phyloP scores from a whole-genome alignment of 2,329 filamentous ascomycete species.

The Cercospora berteroae region DNA sequence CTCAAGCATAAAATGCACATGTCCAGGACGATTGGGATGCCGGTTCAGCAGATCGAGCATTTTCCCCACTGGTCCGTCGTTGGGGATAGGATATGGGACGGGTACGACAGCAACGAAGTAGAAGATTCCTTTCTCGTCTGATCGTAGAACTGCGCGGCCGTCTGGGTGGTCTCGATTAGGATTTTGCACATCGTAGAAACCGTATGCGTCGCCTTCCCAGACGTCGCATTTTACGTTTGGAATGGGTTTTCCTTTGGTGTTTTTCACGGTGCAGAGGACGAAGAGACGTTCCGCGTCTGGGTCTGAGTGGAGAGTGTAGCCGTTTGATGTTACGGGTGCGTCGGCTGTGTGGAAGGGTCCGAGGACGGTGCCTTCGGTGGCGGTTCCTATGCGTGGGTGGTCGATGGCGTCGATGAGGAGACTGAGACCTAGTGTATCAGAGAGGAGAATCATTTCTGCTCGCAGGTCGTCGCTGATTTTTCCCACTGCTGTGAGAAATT shows the following conservation, averaged over 20 bases:
- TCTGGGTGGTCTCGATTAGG: constrained; percentile 61
- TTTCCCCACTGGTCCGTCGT: constrained; percentile 68
- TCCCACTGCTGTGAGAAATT: constrained; percentile 69
- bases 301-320: constrained; percentile 64
- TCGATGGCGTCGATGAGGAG: constrained; percentile 78
- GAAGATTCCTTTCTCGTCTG: constrained; percentile 69
- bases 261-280: constrained; percentile 67
- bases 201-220: constrained; percentile 77
- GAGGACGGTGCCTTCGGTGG: constrained; percentile 75
- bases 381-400: constrained; percentile 68
- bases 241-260: constrained; percentile 62
- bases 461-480: constrained; percentile 50
- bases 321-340: constrained; percentile 57
- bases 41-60: constrained; percentile 50
- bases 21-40: constrained; percentile 73
- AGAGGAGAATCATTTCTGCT: constrained; percentile 70
- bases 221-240: constrained; percentile 69
- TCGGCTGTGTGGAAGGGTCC: constrained; percentile 82
- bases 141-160: constrained; percentile 67
- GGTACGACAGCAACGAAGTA: constrained; percentile 84
- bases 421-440: constrained; percentile 75
- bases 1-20: constrained; percentile 86
- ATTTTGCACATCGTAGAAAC: constrained; percentile 79
- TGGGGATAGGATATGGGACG: constrained; percentile 78
- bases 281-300: constrained; percentile 66